phyloP scores from a whole-genome alignment of 306 rosid genomes.

The Medicago arabica region DNA sequence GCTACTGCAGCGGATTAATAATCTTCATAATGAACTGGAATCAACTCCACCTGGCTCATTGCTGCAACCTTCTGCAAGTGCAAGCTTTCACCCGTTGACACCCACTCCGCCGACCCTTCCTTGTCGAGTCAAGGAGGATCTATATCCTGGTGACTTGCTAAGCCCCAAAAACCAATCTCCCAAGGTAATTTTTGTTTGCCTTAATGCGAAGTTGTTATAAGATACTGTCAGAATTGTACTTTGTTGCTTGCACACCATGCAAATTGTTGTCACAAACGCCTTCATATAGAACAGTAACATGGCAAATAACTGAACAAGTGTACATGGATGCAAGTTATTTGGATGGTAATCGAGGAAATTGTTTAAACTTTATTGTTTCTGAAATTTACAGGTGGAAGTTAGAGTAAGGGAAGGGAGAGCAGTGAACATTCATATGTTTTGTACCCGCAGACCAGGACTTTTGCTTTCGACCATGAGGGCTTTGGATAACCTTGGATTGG shows the following conservation, averaged over 20 bases:
- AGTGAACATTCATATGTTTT: slow-evolving; percentile 97
- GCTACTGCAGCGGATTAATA: slow-evolving; percentile 88
- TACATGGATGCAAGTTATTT: slow-evolving; percentile 20
- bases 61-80: slow-evolving; percentile 64
- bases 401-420: slow-evolving; percentile 90
- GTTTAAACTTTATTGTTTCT: slow-evolving; percentile 34
- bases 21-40: slow-evolving; percentile 87
- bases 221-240: background rate
- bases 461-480: slow-evolving; percentile 91
- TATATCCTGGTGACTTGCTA: slow-evolving; percentile 73
- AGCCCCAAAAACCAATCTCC: slow-evolving; percentile 84
- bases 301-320: background rate
- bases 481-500: slow-evolving; percentile 89
- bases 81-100: slow-evolving; percentile 79
- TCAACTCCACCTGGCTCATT: slow-evolving; percentile 72
- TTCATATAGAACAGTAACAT: slow-evolving; percentile 16
- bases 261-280: background rate
- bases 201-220: background rate
- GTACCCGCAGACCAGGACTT: slow-evolving; percentile 89
- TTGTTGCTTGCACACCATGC: slow-evolving; percentile 26
- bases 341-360: slow-evolving; percentile 26
- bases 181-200: slow-evolving; percentile 57
- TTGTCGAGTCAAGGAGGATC: slow-evolving; percentile 87
- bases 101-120: slow-evolving; percentile 85
- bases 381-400: slow-evolving; percentile 78